phyloP scores from a whole-genome alignment of 352 stramenopile genomes.

The Phytophthora sp. region DNA sequence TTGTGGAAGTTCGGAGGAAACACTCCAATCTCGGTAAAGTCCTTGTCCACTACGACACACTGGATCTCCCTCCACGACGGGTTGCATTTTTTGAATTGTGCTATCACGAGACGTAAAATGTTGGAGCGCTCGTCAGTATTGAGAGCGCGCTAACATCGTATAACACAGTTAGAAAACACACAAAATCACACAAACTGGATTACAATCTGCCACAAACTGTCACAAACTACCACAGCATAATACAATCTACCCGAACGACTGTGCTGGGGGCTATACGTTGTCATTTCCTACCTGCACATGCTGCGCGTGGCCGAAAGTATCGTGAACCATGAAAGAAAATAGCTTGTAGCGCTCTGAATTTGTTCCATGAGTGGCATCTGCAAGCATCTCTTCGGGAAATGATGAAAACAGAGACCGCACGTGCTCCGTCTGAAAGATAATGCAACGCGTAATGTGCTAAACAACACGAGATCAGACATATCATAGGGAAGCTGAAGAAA shows the following conservation, averaged over 20 bases:
- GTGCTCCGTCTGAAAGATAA: not conserved
- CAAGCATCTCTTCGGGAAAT: not conserved
- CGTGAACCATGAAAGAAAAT: conserved; percentile 19
- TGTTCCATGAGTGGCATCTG: conserved; percentile 6
- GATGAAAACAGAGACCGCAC: not conserved
- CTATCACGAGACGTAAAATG: not conserved
- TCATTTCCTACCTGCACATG: conserved; percentile 20
- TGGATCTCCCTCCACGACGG: not conserved
- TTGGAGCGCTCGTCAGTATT: conserved; percentile 6
- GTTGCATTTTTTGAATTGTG: conserved; percentile 3
- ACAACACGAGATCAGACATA: not conserved
- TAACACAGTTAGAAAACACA: not conserved
- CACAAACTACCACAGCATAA: too few species aligned
- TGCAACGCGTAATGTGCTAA: not conserved
- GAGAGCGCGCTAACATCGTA: not conserved
- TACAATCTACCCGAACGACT: too few species aligned
- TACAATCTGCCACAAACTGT: not conserved
- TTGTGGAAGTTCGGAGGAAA: conserved; percentile 2
- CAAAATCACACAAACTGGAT: not conserved
- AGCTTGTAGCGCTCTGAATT: conserved; percentile 19
- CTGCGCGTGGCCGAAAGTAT: conserved; percentile 8
- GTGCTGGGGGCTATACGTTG: too few species aligned
- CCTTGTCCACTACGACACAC: conserved; percentile 18
- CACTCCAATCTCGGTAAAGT: conserved; percentile 22
- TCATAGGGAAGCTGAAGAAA: too few species aligned